These are phyloP conservation scores for Suillus placidus DNA, from an alignment of 768 basidiomycete genomes.

Conservation along the genomic window DNA sequence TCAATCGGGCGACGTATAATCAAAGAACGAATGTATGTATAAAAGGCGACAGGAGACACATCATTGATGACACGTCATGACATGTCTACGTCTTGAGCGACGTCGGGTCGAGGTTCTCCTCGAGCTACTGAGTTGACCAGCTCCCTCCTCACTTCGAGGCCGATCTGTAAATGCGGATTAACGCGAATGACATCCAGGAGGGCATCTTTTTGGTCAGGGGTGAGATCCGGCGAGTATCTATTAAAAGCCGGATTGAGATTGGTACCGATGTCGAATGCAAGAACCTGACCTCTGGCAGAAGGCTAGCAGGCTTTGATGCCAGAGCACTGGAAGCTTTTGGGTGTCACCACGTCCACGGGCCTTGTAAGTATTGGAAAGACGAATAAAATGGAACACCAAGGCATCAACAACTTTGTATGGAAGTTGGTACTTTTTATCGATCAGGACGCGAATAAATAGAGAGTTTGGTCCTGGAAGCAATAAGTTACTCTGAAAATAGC, in stretches of 20 bases:
- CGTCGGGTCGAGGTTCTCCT: slow-evolving; percentile 72
- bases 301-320: slow-evolving; percentile 96
- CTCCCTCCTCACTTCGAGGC: slow-evolving; percentile 88
- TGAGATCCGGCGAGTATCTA: slow-evolving; percentile 92
- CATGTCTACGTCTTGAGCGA: slow-evolving; percentile 71
- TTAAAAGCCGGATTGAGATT: background rate
- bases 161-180: slow-evolving; percentile 85
- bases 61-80: slow-evolving; percentile 30
- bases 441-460: slow-evolving; percentile 92
- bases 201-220: slow-evolving; percentile 97
- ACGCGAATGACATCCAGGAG: slow-evolving; percentile 90
- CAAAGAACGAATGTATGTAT: background rate
- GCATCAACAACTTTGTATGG: slow-evolving; percentile 98
- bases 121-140: slow-evolving; percentile 84
- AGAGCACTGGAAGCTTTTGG: slow-evolving; percentile 90
- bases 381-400: slow-evolving; percentile 97
- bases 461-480: slow-evolving; percentile 75
- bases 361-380: slow-evolving; percentile 90
- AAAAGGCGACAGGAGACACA: background rate
- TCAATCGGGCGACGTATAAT: background rate
- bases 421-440: slow-evolving; percentile 97
- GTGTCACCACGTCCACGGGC: slow-evolving; percentile 67
- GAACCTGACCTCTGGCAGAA: slow-evolving; percentile 83
- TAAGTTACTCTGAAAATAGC: background rate
- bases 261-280: background rate